Evolutionary conservation across 2,329 filamentous ascomycete species (phyloP).

Genomic region (Zalaria sp.): DNA sequence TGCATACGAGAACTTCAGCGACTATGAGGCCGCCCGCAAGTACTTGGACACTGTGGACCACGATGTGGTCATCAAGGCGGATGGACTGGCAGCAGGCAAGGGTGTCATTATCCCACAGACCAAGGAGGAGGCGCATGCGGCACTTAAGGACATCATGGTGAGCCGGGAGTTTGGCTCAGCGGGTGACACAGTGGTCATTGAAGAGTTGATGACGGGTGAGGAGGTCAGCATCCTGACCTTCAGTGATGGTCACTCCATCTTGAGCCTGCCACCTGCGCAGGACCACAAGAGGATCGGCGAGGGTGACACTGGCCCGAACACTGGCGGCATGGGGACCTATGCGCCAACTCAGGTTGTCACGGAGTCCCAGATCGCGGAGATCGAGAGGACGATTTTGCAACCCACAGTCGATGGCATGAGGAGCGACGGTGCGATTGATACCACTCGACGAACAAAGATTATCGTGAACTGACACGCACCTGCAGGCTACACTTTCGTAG

Average conservation of each 20-base stretch:
- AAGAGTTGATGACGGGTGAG: slow-evolving; percentile 83
- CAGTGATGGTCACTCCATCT: slow-evolving; percentile 74
- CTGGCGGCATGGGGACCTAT: slow-evolving; percentile 96
- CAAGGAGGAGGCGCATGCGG: slow-evolving; percentile 69
- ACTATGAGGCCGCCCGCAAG: slow-evolving; percentile 23
- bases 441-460: no score
- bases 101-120: slow-evolving; percentile 79
- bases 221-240: slow-evolving; percentile 88
- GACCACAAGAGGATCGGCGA: slow-evolving; percentile 95
- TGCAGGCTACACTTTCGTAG: slow-evolving; percentile 46
- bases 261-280: slow-evolving; percentile 77
- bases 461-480: not conserved
- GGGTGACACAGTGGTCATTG: slow-evolving; percentile 84
- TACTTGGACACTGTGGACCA: slow-evolving; percentile 62
- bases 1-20: slow-evolving; percentile 67
- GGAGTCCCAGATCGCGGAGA: slow-evolving; percentile 53
- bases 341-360: slow-evolving; percentile 49
- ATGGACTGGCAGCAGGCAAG: slow-evolving; percentile 84
- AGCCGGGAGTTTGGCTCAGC: slow-evolving; percentile 74
- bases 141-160: slow-evolving; percentile 81
- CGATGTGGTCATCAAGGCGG: slow-evolving; percentile 84
- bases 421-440: slow-evolving; percentile 42
- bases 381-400: slow-evolving; percentile 72
- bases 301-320: slow-evolving; percentile 81
- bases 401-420: slow-evolving; percentile 84